phyloP scores from a whole-genome alignment of 768 basidiomycete genomes.

The Jaapia argillacea region DNA sequence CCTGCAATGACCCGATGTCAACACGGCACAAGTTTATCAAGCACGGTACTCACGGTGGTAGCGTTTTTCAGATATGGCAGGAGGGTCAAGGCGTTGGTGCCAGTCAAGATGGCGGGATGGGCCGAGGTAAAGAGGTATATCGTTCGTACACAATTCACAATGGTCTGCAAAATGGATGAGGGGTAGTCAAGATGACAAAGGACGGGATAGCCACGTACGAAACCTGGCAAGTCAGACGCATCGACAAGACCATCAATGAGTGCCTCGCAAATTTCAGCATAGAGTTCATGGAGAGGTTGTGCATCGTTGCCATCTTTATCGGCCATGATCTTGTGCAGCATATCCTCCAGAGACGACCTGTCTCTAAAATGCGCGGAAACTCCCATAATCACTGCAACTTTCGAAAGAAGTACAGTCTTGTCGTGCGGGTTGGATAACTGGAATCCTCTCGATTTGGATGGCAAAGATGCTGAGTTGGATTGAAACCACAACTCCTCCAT shows the following conservation, averaged over 20 bases:
- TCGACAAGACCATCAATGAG: constrained; percentile 87
- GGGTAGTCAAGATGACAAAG: too few relatives aligned
- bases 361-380: constrained; percentile 78
- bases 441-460: constrained; percentile 27
- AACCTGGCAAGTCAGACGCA: constrained; percentile 68
- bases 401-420: constrained; percentile 46
- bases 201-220: constrained; percentile 40
- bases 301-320: constrained; percentile 55
- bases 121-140: constrained; percentile 78
- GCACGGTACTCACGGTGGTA: constrained; percentile 42
- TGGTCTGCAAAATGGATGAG: constrained; percentile 50
- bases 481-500: constrained; percentile 90
- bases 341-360: constrained; percentile 72
- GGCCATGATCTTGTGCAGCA: constrained; percentile 73
- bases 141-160: constrained; percentile 77
- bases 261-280: constrained; percentile 72
- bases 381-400: constrained; percentile 78
- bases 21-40: neutral
- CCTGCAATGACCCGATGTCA: constrained; percentile 26
- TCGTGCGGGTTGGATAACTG: constrained; percentile 27
- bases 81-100: constrained; percentile 72
- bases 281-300: constrained; percentile 48
- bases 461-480: constrained; percentile 17
- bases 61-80: constrained; percentile 87
- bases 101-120: constrained; percentile 77